These are phyloP conservation scores for Nicotiana otophora DNA, from an alignment of 257 asterid species.

Conservation along the genomic window DNA sequence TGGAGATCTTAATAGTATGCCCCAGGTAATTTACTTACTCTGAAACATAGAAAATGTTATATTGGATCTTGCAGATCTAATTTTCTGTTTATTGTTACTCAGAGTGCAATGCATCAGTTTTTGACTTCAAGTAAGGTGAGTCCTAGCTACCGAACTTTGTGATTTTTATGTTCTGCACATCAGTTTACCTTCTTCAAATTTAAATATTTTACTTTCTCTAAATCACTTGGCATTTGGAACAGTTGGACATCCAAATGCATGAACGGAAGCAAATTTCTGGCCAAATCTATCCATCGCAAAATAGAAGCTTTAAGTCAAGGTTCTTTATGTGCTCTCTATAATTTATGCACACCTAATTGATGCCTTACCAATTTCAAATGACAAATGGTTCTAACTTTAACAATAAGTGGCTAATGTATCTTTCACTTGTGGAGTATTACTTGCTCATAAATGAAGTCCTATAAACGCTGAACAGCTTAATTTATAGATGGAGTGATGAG, in stretches of 20 bases:
- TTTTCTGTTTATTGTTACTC: constrained; percentile 29
- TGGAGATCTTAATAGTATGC: constrained; percentile 78
- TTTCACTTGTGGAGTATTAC: not conserved
- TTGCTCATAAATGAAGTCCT: not conserved
- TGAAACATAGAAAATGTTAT: not conserved
- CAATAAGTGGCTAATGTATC: not conserved
- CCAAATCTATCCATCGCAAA: constrained; percentile 34
- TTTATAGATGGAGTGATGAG: constrained; percentile 60
- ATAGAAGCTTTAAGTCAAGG: constrained; percentile 4
- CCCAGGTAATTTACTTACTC: constrained; percentile 41
- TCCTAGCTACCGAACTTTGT: constrained; percentile 11
- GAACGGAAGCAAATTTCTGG: constrained; percentile 71
- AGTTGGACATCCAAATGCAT: constrained; percentile 65
- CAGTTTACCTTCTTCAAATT: not conserved
- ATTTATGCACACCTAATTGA: not conserved
- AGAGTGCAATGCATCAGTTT: constrained; percentile 85
- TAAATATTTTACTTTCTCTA: not conserved
- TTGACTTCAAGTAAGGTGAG: constrained; percentile 67
- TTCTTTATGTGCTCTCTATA: not conserved
- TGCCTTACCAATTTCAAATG: not conserved
- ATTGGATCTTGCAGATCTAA: not conserved
- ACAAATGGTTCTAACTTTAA: not conserved
- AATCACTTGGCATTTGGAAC: constrained; percentile 5
- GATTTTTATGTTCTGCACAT: constrained; percentile 2
- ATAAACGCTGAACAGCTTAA: constrained; percentile 18